Conservation (phyloP, 192 early-diverging fungal species). For the Coemansia sp. region DNA sequence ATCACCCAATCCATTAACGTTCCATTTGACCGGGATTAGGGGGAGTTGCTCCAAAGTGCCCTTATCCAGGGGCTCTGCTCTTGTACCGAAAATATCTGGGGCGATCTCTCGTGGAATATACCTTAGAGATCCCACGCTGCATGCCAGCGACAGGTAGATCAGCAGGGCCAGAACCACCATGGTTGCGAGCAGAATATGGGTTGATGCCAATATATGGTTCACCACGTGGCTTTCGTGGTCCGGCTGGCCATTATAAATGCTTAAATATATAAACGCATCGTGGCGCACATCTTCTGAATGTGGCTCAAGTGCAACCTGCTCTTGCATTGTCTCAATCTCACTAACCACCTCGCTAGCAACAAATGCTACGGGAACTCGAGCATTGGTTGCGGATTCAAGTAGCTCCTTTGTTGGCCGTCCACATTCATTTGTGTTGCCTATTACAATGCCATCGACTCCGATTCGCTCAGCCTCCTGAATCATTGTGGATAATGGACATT, state of each 20-base stretch:
- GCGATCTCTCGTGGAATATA: slow-evolving; percentile 40
- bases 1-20: slow-evolving; percentile 5
- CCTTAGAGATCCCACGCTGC: slow-evolving; percentile 41
- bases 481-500: slow-evolving; percentile 32
- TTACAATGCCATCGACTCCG: slow-evolving; percentile 29
- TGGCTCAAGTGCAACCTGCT: slow-evolving; percentile 8
- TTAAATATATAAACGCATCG: slow-evolving; percentile 35
- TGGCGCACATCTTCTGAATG: slow-evolving; percentile 4
- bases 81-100: slow-evolving; percentile 27
- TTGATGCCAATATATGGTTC: slow-evolving; percentile 28
- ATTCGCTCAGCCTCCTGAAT: slow-evolving; percentile 24
- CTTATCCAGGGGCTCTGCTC: slow-evolving; percentile 32
- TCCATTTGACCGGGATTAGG: slow-evolving; percentile 37
- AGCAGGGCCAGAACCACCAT: slow-evolving; percentile 24
- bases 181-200: slow-evolving; percentile 28
- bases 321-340: slow-evolving; percentile 27
- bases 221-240: slow-evolving; percentile 10
- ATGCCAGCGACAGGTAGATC: slow-evolving; percentile 32
- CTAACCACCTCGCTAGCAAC: slow-evolving; percentile 24
- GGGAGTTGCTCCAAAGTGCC: slow-evolving; percentile 32
- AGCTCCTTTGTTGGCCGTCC: slow-evolving; percentile 35
- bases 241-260: slow-evolving; percentile 11
- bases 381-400: slow-evolving; percentile 25
- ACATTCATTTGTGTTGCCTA: slow-evolving; percentile 45
- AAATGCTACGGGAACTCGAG: slow-evolving; percentile 38